phyloP scores from a whole-genome alignment of 23 red algal genomes.

The Porphyridium purpureum region DNA sequence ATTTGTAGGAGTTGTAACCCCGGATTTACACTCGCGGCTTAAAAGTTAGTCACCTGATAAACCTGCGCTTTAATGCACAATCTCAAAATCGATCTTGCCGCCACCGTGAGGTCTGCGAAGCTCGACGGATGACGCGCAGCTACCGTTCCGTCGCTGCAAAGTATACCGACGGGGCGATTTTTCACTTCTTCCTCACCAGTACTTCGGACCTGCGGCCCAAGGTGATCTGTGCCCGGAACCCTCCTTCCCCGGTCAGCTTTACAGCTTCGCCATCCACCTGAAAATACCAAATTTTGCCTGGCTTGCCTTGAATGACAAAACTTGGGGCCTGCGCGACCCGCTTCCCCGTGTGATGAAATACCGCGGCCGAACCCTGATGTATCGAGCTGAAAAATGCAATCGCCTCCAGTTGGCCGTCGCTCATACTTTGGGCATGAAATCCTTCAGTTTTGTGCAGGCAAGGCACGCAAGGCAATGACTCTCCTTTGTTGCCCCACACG shows the following conservation, averaged over 20 bases:
- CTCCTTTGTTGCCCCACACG: background rate
- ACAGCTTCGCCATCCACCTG: background rate
- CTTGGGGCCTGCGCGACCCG: background rate
- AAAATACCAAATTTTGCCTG: background rate
- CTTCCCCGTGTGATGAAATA: background rate
- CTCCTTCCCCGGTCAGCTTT: background rate
- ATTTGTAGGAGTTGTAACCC: no score
- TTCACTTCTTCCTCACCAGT: no score
- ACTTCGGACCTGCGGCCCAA: no score
- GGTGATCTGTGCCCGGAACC: no score
- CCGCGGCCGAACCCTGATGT: background rate
- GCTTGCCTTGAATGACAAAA: background rate
- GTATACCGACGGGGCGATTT: no score
- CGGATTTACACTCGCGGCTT: no score
- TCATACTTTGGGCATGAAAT: background rate
- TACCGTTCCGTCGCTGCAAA: no score
- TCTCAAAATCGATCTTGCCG: no score
- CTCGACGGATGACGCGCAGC: no score
- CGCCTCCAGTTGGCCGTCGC: background rate
- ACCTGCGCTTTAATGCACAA: no score
- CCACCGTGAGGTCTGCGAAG: no score
- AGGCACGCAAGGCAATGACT: background rate
- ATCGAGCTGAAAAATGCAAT: background rate
- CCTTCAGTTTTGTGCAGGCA: background rate
- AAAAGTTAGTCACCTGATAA: no score